A percentile compares a stretch with the other conserved stretches of the same genome.
phyloP scores from a whole-genome alignment of 495 filamentous ascomycete genomes.

The Diplogelasinospora grovesii region DNA sequence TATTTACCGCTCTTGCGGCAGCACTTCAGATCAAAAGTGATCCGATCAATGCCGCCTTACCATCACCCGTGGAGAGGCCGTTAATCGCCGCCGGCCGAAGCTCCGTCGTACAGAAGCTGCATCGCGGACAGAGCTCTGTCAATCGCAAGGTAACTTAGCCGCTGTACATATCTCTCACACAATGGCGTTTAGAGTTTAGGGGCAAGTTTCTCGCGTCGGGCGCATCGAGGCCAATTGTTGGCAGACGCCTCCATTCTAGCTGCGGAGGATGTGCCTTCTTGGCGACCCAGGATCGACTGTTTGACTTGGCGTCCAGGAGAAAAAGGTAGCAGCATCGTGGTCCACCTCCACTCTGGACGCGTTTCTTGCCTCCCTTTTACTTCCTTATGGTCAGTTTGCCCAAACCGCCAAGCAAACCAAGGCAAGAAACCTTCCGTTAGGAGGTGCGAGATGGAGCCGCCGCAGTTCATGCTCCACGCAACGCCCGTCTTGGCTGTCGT shows the following conservation, averaged over 20 bases:
- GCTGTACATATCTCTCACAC: slow-evolving; percentile 16
- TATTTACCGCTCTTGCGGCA: no score
- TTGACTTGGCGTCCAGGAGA: slow-evolving; percentile 28
- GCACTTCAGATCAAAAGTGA: no score
- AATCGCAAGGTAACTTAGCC: no score
- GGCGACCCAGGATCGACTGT: slow-evolving; percentile 20
- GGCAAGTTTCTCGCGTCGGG: slow-evolving; percentile 17
- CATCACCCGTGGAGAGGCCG: no score
- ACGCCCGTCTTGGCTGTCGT: background rate
- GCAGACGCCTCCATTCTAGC: slow-evolving; percentile 11
- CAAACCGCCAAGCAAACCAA: slow-evolving; percentile 15
- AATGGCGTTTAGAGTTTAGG: slow-evolving; percentile 20
- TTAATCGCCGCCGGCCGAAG: no score
- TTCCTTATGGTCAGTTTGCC: slow-evolving; percentile 10
- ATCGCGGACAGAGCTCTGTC: no score
- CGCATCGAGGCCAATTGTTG: slow-evolving; percentile 18
- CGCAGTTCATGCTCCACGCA: slow-evolving; percentile 3
- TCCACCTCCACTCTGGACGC: slow-evolving; percentile 13
- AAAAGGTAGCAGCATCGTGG: no score
- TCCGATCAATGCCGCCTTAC: no score
- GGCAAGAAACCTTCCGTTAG: slow-evolving; percentile 14
- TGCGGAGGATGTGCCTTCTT: slow-evolving; percentile 16
- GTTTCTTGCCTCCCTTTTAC: slow-evolving; percentile 14
- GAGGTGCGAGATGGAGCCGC: slow-evolving; percentile 13
- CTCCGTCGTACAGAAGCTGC: no score